Evolutionary conservation across 1,139 yeast genomes (phyloP).

Genomic region (Pichia sp.): DNA sequence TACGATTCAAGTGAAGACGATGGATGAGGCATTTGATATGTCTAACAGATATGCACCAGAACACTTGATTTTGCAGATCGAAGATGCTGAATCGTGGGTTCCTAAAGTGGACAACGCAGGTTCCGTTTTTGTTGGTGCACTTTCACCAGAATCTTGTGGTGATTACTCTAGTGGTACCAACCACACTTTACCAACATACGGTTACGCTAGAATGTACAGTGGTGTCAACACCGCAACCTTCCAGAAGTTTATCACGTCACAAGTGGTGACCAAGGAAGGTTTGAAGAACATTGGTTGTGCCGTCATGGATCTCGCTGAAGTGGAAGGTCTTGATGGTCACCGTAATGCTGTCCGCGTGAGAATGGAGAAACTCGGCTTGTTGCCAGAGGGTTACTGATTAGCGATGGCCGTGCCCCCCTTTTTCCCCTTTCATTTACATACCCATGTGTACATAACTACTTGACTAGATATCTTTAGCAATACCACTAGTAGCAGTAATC

Average conservation of each 20-base stretch:
- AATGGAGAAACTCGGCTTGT: slow-evolving; percentile 65
- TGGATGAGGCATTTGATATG: slow-evolving; percentile 73
- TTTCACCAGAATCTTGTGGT: slow-evolving; percentile 97
- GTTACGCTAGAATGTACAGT: slow-evolving; percentile 94
- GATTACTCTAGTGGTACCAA: slow-evolving; percentile 97
- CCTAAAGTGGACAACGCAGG: slow-evolving; percentile 86
- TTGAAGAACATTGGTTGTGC: slow-evolving; percentile 84
- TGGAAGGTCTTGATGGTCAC: slow-evolving; percentile 96
- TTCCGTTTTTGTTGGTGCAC: slow-evolving; percentile 90
- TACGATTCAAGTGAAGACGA: slow-evolving; percentile 57
- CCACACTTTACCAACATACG: slow-evolving; percentile 96
- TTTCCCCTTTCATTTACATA: background rate
- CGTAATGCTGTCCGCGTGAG: slow-evolving; percentile 93
- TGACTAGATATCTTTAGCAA: too few relatives aligned
- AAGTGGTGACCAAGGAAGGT: slow-evolving; percentile 81
- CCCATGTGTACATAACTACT: too few relatives aligned
- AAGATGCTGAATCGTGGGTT: slow-evolving; percentile 67
- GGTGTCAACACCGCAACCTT: slow-evolving; percentile 96
- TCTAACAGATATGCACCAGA: slow-evolving; percentile 95
- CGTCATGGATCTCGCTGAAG: slow-evolving; percentile 93
- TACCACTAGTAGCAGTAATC: too few relatives aligned
- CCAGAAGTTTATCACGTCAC: slow-evolving; percentile 92
- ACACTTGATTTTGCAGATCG: slow-evolving; percentile 87
- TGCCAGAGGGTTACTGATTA: slow-evolving; percentile 15
- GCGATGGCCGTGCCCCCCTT: background rate